Percentiles rank a stretch among this genome's conserved stretches.
Evolutionary conservation across 2,329 filamentous ascomycete species (phyloP).

Genomic region (Aspergillus ibericus): DNA sequence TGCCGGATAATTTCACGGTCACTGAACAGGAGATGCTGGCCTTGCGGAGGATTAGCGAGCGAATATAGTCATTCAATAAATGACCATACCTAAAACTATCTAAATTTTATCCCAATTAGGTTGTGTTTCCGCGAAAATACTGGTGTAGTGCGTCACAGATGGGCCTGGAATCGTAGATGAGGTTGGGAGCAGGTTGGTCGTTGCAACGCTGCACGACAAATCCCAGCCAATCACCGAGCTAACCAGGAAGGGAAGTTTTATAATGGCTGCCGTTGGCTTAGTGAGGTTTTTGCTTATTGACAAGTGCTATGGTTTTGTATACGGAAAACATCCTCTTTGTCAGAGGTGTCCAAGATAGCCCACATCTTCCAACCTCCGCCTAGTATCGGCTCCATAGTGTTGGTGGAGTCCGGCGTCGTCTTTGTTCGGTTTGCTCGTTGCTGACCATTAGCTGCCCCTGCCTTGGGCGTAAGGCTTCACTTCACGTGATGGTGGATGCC

Average conservation of each 20-base stretch:
- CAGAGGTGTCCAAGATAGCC: too few species aligned
- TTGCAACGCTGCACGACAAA: not conserved
- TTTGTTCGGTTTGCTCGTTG: not conserved
- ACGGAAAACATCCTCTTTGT: too few species aligned
- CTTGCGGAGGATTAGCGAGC: conserved; percentile 34
- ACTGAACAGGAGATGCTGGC: conserved; percentile 33
- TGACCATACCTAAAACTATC: not conserved
- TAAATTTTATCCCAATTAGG: not conserved
- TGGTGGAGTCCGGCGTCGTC: not conserved
- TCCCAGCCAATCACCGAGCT: not conserved
- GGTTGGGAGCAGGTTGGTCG: not conserved
- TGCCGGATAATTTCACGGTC: conserved; percentile 37
- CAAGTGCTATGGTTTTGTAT: too few species aligned
- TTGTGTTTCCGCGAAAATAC: not conserved
- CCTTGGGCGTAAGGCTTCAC: conserved; percentile 12
- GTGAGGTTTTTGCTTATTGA: too few species aligned
- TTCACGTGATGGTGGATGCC: conserved; percentile 22
- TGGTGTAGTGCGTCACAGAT: not conserved
- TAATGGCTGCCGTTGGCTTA: too few species aligned
- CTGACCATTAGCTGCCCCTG: conserved; percentile 3
- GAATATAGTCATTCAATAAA: conserved; percentile 26
- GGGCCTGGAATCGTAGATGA: not conserved
- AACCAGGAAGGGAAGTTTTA: not conserved
- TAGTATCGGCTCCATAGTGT: not conserved
- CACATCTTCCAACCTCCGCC: not conserved